phyloP scores from a whole-genome alignment of 129 eudicot species.

The Tagetes patula region DNA sequence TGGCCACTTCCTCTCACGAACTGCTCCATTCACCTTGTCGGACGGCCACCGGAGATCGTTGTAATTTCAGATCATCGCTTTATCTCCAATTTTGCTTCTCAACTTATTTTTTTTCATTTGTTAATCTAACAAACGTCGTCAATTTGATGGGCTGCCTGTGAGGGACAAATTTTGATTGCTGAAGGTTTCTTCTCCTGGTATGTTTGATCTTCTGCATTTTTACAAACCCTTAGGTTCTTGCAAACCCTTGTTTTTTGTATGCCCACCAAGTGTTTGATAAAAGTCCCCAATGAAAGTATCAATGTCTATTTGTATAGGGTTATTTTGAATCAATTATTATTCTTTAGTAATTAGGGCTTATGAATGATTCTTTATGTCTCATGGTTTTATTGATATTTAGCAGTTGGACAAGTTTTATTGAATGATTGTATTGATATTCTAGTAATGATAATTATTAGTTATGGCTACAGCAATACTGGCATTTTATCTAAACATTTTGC shows the following conservation, averaged over 20 bases:
- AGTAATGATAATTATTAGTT: too few species aligned
- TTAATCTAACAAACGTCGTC: not conserved
- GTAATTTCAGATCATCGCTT: not conserved
- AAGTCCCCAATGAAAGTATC: not conserved
- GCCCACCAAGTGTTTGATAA: slow-evolving; percentile 12
- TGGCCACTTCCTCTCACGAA: slow-evolving; percentile 16
- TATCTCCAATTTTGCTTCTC: too few species aligned
- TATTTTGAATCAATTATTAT: not conserved
- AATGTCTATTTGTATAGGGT: not conserved
- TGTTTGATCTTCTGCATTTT: not conserved
- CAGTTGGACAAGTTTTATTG: too few species aligned
- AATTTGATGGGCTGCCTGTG: not conserved
- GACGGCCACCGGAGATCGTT: slow-evolving; percentile 16
- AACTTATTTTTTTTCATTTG: not conserved
- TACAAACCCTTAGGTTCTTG: not conserved
- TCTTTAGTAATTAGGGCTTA: not conserved
- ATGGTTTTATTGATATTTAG: not conserved
- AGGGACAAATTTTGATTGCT: not conserved
- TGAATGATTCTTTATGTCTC: not conserved
- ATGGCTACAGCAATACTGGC: too few species aligned
- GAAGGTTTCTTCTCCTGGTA: slow-evolving; percentile 3
- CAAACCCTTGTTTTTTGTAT: not conserved
- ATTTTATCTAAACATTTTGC: not conserved
- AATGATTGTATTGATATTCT: too few species aligned
- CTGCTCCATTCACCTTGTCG: slow-evolving; percentile 20